Evolutionary conservation across 192 early-diverging fungal genomes (phyloP).

Genomic region (Entomortierella lignicola): DNA sequence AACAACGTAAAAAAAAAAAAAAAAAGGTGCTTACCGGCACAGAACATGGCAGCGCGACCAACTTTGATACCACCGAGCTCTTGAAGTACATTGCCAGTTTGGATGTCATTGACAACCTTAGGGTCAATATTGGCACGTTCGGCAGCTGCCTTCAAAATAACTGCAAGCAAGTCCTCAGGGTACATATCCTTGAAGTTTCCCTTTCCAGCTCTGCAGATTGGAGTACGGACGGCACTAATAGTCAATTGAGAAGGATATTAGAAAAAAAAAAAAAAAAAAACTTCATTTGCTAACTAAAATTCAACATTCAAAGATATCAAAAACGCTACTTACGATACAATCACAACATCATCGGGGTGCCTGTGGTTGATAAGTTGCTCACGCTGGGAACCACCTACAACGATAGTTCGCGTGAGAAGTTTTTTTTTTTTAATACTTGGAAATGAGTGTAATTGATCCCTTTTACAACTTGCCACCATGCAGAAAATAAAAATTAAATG

Average conservation of each 20-base stretch:
- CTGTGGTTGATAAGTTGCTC: slow-evolving; percentile 42
- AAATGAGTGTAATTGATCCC: background rate
- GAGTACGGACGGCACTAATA: slow-evolving; percentile 79
- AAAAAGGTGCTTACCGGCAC: slow-evolving; percentile 67
- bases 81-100: slow-evolving; percentile 93
- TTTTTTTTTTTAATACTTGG: background rate
- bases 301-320: too few species aligned
- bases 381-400: slow-evolving; percentile 10
- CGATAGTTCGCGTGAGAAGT: too few species aligned
- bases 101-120: slow-evolving; percentile 89
- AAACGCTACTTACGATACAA: slow-evolving; percentile 67
- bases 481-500: background rate
- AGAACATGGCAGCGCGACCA: slow-evolving; percentile 91
- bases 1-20: background rate
- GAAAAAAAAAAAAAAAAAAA: too few species aligned
- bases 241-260: too few species aligned
- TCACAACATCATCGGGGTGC: slow-evolving; percentile 90
- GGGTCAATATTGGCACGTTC: slow-evolving; percentile 87
- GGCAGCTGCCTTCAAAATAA: slow-evolving; percentile 79
- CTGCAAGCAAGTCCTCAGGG: slow-evolving; percentile 65
- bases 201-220: slow-evolving; percentile 90
- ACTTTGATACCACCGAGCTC: slow-evolving; percentile 90
- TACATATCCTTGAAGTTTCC: slow-evolving; percentile 94
- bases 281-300: too few species aligned
- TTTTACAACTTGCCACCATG: background rate